Conservation (phyloP, 1,139 yeast species). For the Hyphopichia buzzinii region DNA sequence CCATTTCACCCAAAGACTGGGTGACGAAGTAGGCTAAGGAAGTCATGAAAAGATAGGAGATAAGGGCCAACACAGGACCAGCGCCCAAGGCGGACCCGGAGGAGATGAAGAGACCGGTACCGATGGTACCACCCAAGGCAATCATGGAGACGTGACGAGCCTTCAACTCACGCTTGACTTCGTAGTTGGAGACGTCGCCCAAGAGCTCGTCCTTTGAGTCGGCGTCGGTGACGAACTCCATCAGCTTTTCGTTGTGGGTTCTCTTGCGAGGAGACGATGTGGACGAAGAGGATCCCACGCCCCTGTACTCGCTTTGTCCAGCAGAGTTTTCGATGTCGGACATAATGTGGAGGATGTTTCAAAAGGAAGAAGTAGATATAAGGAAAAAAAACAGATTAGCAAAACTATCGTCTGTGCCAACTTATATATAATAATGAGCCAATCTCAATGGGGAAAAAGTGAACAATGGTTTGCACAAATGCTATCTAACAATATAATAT, state of each 20-base stretch:
- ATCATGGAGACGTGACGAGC: conserved; percentile 72
- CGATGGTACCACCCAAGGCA: conserved; percentile 63
- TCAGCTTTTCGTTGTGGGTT: conserved; percentile 7
- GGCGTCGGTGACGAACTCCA: conserved; percentile 11
- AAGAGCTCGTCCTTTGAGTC: conserved; percentile 11
- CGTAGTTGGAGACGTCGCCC: conserved; percentile 11
- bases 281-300: conserved; percentile 1
- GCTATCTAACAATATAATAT: no score
- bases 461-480: no score
- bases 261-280: conserved; percentile 1
- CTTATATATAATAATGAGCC: no score
- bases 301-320: conserved; percentile 7
- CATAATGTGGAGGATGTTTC: neutral
- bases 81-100: conserved; percentile 56
- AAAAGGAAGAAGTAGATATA: no score
- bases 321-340: conserved; percentile 11
- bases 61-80: conserved; percentile 73
- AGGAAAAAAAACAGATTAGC: no score
- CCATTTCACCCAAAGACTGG: conserved; percentile 75
- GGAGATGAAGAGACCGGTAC: conserved; percentile 63
- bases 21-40: conserved; percentile 63
- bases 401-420: no score
- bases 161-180: conserved; percentile 41
- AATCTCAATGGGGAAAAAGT: no score
- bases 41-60: conserved; percentile 66